Percentiles rank a stretch among this genome's conserved stretches.
Evolutionary conservation across 2,329 filamentous ascomycete species (phyloP).

Genomic region (Arachnomyces sp.): DNA sequence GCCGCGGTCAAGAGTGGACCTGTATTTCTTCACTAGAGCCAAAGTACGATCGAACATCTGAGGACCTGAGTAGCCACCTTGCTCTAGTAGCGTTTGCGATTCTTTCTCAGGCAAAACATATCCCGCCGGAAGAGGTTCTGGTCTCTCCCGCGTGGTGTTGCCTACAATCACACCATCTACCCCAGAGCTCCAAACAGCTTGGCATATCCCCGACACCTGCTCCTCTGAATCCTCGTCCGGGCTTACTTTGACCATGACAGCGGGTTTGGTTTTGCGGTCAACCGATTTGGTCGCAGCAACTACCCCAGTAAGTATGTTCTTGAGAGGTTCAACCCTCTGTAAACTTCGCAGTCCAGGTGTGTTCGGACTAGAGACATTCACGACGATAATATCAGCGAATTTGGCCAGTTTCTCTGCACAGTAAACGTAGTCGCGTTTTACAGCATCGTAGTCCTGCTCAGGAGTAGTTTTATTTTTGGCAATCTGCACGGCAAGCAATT

Average conservation of each 20-base stretch:
- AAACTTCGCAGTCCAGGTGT: constrained; percentile 83
- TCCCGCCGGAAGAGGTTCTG: constrained; percentile 61
- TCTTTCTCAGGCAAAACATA: constrained; percentile 61
- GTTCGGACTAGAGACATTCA: constrained; percentile 96
- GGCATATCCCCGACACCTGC: constrained; percentile 81
- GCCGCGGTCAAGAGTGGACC: constrained; percentile 55
- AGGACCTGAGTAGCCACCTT: constrained; percentile 85
- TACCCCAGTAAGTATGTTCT: constrained; percentile 70
- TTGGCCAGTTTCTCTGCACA: constrained; percentile 75
- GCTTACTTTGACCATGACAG: constrained; percentile 96
- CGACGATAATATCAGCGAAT: constrained; percentile 93
- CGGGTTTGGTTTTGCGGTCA: constrained; percentile 63
- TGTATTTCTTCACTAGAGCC: constrained; percentile 70
- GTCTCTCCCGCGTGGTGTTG: constrained; percentile 85
- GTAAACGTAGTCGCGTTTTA: constrained; percentile 74
- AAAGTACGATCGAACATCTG: constrained; percentile 77
- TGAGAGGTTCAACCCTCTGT: constrained; percentile 77
- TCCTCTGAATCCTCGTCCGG: constrained; percentile 84
- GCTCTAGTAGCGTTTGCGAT: constrained; percentile 60
- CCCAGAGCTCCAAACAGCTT: constrained; percentile 73
- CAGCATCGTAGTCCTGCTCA: constrained; percentile 73
- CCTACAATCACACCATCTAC: constrained; percentile 95
- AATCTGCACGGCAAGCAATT: constrained; percentile 80
- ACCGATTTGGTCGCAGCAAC: constrained; percentile 67
- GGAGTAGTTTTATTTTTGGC: constrained; percentile 95